Base-by-base conservation (phyloP, 78 protist genomes). In the Dictyostelium purpureum region DNA sequence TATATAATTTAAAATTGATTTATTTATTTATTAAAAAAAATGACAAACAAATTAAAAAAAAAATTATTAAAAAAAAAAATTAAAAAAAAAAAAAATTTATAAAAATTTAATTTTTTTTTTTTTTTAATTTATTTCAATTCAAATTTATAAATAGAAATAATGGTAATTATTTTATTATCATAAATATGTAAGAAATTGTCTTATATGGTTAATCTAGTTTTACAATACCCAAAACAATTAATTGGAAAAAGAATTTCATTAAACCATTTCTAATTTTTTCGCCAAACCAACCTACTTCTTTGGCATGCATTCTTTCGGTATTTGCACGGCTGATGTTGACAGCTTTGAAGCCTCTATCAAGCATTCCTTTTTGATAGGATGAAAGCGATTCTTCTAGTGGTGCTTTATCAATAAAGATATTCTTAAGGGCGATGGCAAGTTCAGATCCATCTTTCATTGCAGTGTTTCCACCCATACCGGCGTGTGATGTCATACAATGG, bases 231-330 rank as follows among this genome's bases (percentile, higher is more conserved):
- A 35, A 77, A 40, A 14, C 33, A 3, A 77, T 57, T 57, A 77
- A 57, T 40, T 56, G 57, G 38, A n/a, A 51, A 38, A 77, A 56
- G 16, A 77, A 16, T 24, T 33, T 51, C 47, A 77, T 21, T 21
- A 77, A 33, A 12, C 57, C 56, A 38, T 77, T 77, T 57, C 83
- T 51, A 38, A 77, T 35, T 2, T 28, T 16, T 47, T 77, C 83
- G 35, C 83, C 70, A 12, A 77, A 31, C 24, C 40, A 31, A 16
- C 83, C 83, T 18, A 77, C 71, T 57, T 51, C 52, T 11, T 56
- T 77, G 1, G 83, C 66, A 38, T 77, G 69, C 70, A 77, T 51
- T 56, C 83, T 52, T 77, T 77, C 83, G 1, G 83, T 57, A 24
- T n/a, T 77, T 5, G 4, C 1, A 21, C 83, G 26, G 35, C 71